A percentile compares a stretch with the other conserved stretches of the same genome.
These are phyloP conservation scores for Fomitiporia mediterranea DNA, from an alignment of 1,284 basidiomycete species.

Conservation along the genomic window DNA sequence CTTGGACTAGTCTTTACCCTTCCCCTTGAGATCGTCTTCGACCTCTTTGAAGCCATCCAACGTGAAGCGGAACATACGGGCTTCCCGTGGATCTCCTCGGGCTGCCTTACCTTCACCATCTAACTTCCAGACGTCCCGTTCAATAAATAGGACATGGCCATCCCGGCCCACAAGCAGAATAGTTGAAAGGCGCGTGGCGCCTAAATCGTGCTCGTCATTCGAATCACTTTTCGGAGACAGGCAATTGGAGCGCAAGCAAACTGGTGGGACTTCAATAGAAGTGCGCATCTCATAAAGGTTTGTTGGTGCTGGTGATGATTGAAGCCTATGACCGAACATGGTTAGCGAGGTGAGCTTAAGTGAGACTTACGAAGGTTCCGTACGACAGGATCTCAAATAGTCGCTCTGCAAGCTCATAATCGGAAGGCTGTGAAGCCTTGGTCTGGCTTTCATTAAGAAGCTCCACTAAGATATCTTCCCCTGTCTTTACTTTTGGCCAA, in stretches of 20 bases:
- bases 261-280: conserved; percentile 17
- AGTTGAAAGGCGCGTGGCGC: conserved; percentile 72
- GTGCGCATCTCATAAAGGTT: conserved; percentile 19
- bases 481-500: conserved; percentile 71
- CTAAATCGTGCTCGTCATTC: conserved; percentile 28
- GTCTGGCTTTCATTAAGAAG: conserved; percentile 28
- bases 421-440: conserved; percentile 22
- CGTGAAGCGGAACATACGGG: conserved; percentile 2
- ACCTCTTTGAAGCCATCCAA: background rate
- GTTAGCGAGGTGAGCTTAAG: background rate
- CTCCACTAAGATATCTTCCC: conserved; percentile 41
- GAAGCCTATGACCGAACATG: background rate
- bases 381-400: conserved; percentile 64
- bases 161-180: conserved; percentile 60
- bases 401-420: conserved; percentile 47
- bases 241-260: conserved; percentile 7
- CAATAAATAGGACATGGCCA: conserved; percentile 61
- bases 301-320: conserved; percentile 3
- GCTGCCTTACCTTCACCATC: conserved; percentile 3
- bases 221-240: conserved; percentile 9
- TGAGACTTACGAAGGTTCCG: background rate
- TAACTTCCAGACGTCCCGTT: conserved; percentile 60
- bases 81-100: conserved; percentile 7
- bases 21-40: conserved; percentile 1
- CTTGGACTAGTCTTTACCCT: background rate